These are phyloP conservation scores for Eucalyptus pumila DNA, from an alignment of 345 rosid genomes.

Conservation along the genomic window DNA sequence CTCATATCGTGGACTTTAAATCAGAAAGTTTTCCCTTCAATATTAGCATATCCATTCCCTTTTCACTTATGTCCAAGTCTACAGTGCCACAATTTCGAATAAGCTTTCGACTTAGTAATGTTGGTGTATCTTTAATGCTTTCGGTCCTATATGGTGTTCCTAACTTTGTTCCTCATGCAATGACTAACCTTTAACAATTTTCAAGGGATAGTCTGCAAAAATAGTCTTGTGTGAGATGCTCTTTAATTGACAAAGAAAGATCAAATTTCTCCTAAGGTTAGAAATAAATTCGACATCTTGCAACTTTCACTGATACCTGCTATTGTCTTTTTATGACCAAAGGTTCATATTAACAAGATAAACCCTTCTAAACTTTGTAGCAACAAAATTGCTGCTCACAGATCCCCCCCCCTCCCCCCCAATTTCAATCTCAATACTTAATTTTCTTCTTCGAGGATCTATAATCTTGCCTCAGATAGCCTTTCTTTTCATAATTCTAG, in stretches of 20 bases:
- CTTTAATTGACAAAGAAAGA: background rate
- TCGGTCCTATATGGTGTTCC: background rate
- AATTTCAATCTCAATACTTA: background rate
- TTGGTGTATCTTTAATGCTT: too few relatives aligned
- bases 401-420: rapidly evolving
- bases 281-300: background rate
- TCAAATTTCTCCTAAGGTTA: background rate
- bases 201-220: background rate
- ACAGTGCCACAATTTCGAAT: background rate
- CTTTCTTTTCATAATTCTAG: background rate
- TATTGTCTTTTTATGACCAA: background rate
- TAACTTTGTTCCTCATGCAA: background rate
- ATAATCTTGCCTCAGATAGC: background rate
- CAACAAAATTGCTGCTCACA: background rate
- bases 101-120: too few relatives aligned
- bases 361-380: background rate
- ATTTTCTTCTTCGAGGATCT: background rate
- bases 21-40: background rate
- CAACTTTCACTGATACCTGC: background rate
- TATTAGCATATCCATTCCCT: background rate
- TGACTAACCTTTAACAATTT: background rate
- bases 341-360: background rate
- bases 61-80: background rate
- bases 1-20: background rate
- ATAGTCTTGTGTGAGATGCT: background rate